These are phyloP conservation scores for Saturnispora gosingensis DNA, from an alignment of 805 yeast genomes.

Conservation along the genomic window DNA sequence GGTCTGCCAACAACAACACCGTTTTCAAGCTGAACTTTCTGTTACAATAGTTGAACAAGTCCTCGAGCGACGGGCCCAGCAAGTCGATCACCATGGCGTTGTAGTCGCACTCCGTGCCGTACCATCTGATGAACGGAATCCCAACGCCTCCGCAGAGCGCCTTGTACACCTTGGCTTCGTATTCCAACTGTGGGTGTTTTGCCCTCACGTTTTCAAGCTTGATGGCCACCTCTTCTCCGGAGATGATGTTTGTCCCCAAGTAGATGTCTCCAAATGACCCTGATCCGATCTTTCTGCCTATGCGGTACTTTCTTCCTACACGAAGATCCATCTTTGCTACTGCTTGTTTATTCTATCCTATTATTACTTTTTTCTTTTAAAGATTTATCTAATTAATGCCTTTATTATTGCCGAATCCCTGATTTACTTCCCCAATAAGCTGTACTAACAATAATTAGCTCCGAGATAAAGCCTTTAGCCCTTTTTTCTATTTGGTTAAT, in stretches of 20 bases:
- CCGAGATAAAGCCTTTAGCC: not conserved
- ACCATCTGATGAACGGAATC: constrained; percentile 94
- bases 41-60: constrained; percentile 91
- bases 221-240: constrained; percentile 97
- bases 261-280: constrained; percentile 98
- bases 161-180: constrained; percentile 92
- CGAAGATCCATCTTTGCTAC: constrained; percentile 50
- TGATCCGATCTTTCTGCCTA: constrained; percentile 91
- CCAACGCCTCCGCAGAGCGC: constrained; percentile 96
- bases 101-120: constrained; percentile 92
- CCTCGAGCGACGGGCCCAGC: constrained; percentile 92
- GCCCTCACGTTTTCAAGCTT: constrained; percentile 84
- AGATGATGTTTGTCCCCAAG: constrained; percentile 82
- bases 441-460: not conserved
- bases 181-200: constrained; percentile 93
- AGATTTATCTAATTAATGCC: not conserved
- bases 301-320: constrained; percentile 88
- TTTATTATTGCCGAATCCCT: not conserved
- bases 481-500: not conserved
- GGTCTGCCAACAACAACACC: constrained; percentile 87
- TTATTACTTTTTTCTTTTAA: not conserved
- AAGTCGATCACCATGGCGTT: constrained; percentile 96
- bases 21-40: constrained; percentile 90
- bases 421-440: not conserved
- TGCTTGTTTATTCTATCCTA: not conserved